Evolutionary conservation across 352 stramenopile species (phyloP).

Genomic region (Phytophthora rubi): DNA sequence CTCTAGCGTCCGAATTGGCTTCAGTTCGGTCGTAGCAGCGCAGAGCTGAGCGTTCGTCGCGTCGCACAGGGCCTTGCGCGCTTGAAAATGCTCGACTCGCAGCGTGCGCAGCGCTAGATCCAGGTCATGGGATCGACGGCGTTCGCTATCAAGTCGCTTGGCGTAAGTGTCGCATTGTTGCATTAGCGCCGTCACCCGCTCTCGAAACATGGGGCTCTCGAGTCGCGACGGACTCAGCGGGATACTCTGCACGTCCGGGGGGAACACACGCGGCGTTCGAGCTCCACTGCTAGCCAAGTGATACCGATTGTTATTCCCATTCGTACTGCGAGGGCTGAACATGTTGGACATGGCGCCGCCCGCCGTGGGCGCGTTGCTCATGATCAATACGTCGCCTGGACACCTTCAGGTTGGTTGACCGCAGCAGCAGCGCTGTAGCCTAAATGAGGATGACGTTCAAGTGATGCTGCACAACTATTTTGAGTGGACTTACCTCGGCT

Average conservation of each 20-base stretch:
- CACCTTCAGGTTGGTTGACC: not conserved
- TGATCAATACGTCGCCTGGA: conserved; percentile 2
- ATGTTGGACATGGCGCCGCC: conserved; percentile 22
- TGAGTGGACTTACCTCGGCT: conserved; percentile 15
- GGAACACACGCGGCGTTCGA: conserved; percentile 62
- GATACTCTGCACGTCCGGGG: conserved; percentile 56
- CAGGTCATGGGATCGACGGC: conserved; percentile 57
- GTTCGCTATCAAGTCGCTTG: conserved; percentile 71
- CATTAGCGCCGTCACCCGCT: conserved; percentile 69
- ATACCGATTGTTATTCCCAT: conserved; percentile 44
- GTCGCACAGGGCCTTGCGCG: conserved; percentile 58
- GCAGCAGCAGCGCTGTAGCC: not conserved
- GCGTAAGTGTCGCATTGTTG: conserved; percentile 78
- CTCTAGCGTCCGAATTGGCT: conserved; percentile 76
- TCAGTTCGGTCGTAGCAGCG: conserved; percentile 58
- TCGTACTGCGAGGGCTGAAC: conserved; percentile 32
- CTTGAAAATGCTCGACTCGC: conserved; percentile 52
- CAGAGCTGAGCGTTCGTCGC: conserved; percentile 54
- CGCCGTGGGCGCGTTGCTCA: conserved; percentile 23
- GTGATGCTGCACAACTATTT: conserved; percentile 27
- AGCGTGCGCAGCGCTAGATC: conserved; percentile 37
- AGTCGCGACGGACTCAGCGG: conserved; percentile 72
- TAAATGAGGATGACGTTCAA: conserved; percentile 25
- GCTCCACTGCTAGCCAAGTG: conserved; percentile 41
- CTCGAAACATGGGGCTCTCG: conserved; percentile 76